Evolutionary conservation across 305 asterid species (phyloP).

Genomic region (Euphrasia arctica): DNA sequence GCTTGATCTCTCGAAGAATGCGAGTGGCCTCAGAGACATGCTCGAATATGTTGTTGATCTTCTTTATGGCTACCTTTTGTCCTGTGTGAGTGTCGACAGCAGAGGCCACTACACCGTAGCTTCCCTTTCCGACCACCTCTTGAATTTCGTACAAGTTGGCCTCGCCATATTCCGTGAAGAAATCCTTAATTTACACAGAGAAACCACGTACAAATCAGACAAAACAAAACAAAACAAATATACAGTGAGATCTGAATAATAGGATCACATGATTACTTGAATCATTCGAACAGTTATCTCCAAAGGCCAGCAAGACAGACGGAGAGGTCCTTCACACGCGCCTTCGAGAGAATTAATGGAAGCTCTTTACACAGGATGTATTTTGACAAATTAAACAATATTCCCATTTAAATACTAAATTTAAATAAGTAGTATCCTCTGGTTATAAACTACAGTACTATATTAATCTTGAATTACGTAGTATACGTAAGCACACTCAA

Average conservation of each 20-base stretch:
- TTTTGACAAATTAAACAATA: conserved; percentile 7
- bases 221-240: too few relatives aligned
- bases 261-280: not conserved
- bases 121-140: conserved; percentile 63
- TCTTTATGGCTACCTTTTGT: conserved; percentile 53
- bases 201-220: too few relatives aligned
- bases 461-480: not conserved
- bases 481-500: too few relatives aligned
- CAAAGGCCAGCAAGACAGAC: not conserved
- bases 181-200: conserved; percentile 54
- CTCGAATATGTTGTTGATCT: conserved; percentile 56
- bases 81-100: conserved; percentile 50
- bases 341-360: not conserved
- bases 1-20: conserved; percentile 58
- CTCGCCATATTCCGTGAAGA: conserved; percentile 61
- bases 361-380: not conserved
- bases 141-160: conserved; percentile 51
- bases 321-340: not conserved
- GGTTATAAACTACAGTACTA: not conserved
- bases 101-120: conserved; percentile 60
- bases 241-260: too few relatives aligned
- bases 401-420: not conserved
- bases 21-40: conserved; percentile 65
- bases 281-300: not conserved
- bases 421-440: not conserved